phyloP scores from a whole-genome alignment of 805 yeast genomes.

The Candida vartiovaarae region DNA sequence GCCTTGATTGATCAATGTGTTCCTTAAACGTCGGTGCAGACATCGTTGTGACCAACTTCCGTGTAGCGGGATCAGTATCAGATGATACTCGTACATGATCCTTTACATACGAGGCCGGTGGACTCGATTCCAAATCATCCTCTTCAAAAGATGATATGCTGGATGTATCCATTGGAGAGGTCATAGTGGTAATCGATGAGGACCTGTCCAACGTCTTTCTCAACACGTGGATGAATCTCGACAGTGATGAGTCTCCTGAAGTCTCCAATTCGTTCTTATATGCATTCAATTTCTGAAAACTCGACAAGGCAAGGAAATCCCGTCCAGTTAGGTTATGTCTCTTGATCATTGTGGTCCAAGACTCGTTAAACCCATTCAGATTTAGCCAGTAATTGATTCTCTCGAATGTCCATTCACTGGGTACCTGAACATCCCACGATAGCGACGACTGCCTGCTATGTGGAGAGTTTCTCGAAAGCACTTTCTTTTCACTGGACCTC shows the following conservation, averaged over 20 bases:
- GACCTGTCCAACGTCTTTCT: constrained; percentile 34
- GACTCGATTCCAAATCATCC: constrained; percentile 17
- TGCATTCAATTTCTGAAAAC: constrained; percentile 51
- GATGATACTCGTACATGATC: constrained; percentile 22
- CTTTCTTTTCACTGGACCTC: neutral
- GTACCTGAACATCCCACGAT: constrained; percentile 45
- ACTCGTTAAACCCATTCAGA: constrained; percentile 55
- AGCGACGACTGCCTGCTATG: constrained; percentile 23
- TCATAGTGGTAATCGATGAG: constrained; percentile 15
- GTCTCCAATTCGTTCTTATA: constrained; percentile 34
- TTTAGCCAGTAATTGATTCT: constrained; percentile 65
- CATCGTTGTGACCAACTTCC: constrained; percentile 26
- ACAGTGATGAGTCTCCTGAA: constrained; percentile 44
- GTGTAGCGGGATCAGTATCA: constrained; percentile 16
- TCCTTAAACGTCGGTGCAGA: constrained; percentile 28
- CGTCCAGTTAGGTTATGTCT: constrained; percentile 53
- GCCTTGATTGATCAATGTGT: neutral
- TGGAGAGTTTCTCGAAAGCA: constrained; percentile 10
- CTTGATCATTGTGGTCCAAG: constrained; percentile 66
- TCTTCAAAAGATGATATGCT: constrained; percentile 14
- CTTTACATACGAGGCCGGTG: constrained; percentile 6
- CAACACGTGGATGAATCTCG: constrained; percentile 47
- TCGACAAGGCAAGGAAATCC: constrained; percentile 57
- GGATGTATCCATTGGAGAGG: constrained; percentile 11
- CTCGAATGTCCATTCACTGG: constrained; percentile 66